A percentile compares a stretch with the other conserved stretches of the same genome.
Evolutionary conservation across 495 filamentous ascomycete species (phyloP).

Genomic region (Hypoxylon lenormandii): DNA sequence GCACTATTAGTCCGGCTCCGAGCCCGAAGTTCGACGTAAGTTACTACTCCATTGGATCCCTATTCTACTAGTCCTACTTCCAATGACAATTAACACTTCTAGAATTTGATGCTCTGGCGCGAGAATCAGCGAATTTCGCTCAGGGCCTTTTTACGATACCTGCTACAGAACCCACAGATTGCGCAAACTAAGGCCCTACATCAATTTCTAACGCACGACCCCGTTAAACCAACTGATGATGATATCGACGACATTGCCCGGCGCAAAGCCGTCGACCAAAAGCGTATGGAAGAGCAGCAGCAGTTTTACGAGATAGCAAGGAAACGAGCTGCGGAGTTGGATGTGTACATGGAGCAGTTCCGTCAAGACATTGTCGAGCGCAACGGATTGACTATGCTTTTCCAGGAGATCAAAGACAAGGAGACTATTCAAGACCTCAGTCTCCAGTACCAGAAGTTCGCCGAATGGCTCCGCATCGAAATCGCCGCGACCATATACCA

Average conservation of each 20-base stretch:
- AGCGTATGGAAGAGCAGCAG: conserved; percentile 89
- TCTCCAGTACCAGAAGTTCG: conserved; percentile 96
- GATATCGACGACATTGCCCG: conserved; percentile 81
- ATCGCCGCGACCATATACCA: conserved; percentile 97
- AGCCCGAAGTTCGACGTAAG: conserved; percentile 44
- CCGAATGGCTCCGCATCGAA: conserved; percentile 97
- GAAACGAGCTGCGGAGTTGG: conserved; percentile 87
- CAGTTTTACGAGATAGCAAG: conserved; percentile 94
- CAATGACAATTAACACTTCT: conserved; percentile 23
- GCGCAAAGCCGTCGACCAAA: conserved; percentile 85
- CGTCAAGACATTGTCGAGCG: conserved; percentile 69
- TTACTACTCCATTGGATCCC: not conserved
- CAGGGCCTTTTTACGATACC: conserved; percentile 84
- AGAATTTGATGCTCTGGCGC: conserved; percentile 75
- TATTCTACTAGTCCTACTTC: not conserved
- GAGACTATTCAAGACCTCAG: conserved; percentile 84
- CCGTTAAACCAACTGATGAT: conserved; percentile 79
- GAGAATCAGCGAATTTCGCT: conserved; percentile 93
- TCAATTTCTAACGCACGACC: conserved; percentile 79
- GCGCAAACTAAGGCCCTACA: conserved; percentile 81
- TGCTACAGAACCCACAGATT: conserved; percentile 85
- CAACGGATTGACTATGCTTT: conserved; percentile 91
- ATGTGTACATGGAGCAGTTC: conserved; percentile 96
- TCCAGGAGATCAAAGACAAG: conserved; percentile 90
- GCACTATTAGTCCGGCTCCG: conserved; percentile 24